A percentile compares a stretch with the other conserved stretches of the same genome.
Conservation (phyloP, 495 filamentous ascomycete species). For the Geopyxis carbonaria region DNA sequence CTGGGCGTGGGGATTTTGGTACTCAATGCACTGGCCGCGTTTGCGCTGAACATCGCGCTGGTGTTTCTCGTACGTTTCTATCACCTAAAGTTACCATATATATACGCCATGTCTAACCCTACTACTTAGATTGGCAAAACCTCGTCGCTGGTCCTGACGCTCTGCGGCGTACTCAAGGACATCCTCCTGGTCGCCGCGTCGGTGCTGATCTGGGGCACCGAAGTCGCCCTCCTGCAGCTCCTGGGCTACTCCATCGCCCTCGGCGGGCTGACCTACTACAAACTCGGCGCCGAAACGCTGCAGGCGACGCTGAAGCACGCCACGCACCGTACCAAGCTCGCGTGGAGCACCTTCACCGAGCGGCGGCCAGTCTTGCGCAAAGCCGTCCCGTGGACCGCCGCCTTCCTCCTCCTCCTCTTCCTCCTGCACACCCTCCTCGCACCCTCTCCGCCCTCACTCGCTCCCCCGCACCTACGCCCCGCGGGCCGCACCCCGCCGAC, state of each 20-base stretch:
- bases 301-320: no score
- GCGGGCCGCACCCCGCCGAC: no score
- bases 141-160: slow-evolving; percentile 85
- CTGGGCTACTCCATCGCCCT: slow-evolving; percentile 92
- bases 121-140: slow-evolving; percentile 78
- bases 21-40: slow-evolving; percentile 66
- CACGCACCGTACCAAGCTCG: no score
- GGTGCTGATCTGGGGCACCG: slow-evolving; percentile 76
- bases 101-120: slow-evolving; percentile 5
- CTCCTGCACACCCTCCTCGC: no score
- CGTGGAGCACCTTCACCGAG: no score
- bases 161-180: slow-evolving; percentile 97
- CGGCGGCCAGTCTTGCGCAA: no score
- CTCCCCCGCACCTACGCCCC: no score
- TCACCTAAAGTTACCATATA: neutral
- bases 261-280: slow-evolving; percentile 86
- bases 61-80: slow-evolving; percentile 73
- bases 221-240: slow-evolving; percentile 65
- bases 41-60: slow-evolving; percentile 80
- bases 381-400: no score
- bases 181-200: slow-evolving; percentile 82
- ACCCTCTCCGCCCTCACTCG: no score
- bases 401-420: no score
- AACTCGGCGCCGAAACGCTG: slow-evolving; percentile 74
- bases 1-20: slow-evolving; percentile 62